Evolutionary conservation across 164 flowering plant species (phyloP).

Genomic region (Platanus orientalis): DNA sequence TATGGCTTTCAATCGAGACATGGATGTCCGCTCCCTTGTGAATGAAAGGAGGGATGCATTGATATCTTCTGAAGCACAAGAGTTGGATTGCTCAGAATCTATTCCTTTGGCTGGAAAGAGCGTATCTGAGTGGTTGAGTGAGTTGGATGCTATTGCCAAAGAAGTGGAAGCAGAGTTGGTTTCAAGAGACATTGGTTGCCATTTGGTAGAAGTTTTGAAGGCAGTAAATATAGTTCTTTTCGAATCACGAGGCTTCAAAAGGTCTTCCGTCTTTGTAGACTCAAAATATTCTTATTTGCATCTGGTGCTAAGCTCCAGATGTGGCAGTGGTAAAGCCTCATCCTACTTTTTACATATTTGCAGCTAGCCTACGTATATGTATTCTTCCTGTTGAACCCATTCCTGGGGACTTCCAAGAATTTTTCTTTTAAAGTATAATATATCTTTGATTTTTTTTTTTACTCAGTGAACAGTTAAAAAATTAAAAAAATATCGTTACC

Average conservation of each 20-base stretch:
- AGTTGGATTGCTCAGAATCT: slow-evolving; percentile 40
- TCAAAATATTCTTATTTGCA: slow-evolving; percentile 60
- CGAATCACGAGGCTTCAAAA: slow-evolving; percentile 49
- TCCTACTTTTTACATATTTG: not conserved
- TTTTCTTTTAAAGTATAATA: not conserved
- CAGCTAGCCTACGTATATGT: not conserved
- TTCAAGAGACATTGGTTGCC: slow-evolving; percentile 62
- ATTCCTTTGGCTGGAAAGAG: slow-evolving; percentile 58
- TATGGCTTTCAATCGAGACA: slow-evolving; percentile 43
- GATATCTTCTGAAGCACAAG: slow-evolving; percentile 19
- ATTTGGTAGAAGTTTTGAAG: slow-evolving; percentile 54
- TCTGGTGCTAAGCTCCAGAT: slow-evolving; percentile 46
- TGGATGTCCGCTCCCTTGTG: slow-evolving; percentile 41
- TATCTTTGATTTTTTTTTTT: too few relatives aligned
- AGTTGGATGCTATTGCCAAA: slow-evolving; percentile 52
- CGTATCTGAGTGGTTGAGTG: slow-evolving; percentile 48
- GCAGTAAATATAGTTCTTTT: slow-evolving; percentile 65
- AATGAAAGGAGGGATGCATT: slow-evolving; percentile 40
- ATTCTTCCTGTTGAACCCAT: not conserved
- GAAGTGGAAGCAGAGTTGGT: slow-evolving; percentile 66
- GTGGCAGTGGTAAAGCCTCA: slow-evolving; percentile 47
- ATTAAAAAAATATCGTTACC: not conserved
- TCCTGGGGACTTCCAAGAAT: too few relatives aligned
- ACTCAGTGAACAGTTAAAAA: not conserved
- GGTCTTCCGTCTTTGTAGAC: slow-evolving; percentile 44